These are phyloP conservation scores for Puccinia polysora DNA, from an alignment of 1,284 basidiomycete species.

Conservation along the genomic window DNA sequence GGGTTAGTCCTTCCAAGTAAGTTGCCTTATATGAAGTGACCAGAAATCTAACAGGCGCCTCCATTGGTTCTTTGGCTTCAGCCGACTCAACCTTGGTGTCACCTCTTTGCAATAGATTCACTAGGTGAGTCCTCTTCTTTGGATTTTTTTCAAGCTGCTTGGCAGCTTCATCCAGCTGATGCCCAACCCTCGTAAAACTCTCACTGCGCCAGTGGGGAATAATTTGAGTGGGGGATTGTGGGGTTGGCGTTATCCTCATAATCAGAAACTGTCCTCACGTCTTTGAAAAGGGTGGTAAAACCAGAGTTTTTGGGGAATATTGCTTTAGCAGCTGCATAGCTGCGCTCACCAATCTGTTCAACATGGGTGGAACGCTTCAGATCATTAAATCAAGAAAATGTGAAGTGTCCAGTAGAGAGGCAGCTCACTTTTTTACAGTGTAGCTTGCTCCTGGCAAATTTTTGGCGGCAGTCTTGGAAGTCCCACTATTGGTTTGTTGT, in stretches of 20 bases:
- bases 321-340: neutral
- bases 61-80: neutral
- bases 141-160: neutral
- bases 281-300: neutral
- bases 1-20: neutral
- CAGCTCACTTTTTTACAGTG: conserved; percentile 1
- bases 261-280: neutral
- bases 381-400: neutral
- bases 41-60: neutral
- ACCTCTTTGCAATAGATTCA: neutral
- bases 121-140: neutral
- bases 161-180: conserved; percentile 16
- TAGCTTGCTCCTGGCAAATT: neutral
- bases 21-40: neutral
- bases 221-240: neutral
- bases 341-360: neutral
- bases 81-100: neutral
- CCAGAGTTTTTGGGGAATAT: neutral
- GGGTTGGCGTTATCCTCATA: conserved; percentile 14
- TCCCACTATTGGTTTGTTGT: neutral
- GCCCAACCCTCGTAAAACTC: neutral
- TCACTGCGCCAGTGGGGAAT: conserved; percentile 13
- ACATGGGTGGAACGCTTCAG: neutral
- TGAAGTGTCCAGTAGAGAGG: neutral
- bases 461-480: neutral